Evolutionary conservation across 768 basidiomycete species (phyloP), one percentile per base, ranked within the genome.

Genomic region (Cystobasidium ongulense): DNA sequence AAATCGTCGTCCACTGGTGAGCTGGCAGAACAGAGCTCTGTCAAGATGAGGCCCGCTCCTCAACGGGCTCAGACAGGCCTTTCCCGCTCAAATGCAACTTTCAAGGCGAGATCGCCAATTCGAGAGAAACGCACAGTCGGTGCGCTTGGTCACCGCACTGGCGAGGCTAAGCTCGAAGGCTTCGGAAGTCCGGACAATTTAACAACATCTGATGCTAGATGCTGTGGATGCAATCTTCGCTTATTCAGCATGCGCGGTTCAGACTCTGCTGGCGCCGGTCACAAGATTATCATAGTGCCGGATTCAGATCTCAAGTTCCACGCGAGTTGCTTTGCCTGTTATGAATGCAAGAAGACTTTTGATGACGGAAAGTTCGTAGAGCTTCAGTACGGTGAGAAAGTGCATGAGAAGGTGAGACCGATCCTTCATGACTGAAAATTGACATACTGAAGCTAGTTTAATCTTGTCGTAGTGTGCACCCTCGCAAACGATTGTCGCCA

Each of bases 311-410:
- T 27, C 23, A 27, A 29, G 10, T 71, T 29, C 27, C 68, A 71
- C 38, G 68, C 68, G 8, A 46, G 35, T 17, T 71, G 68, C 53
- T 71, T 71, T 29, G 31, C 41, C 1, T 71, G 68, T 27, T 7
- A 46, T 13, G 21, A 36, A n/a, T 71, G 68, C 68, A 59, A 71
- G 52, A 57, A 57, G 29, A 5, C 29, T 21, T 38, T 71, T 18
- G 53, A 71, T 27, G 68, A 59, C 38, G 68, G 68, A 29, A 10
- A 21, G 7, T 71, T 71, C 25, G 68, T 71, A 18, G 52, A 57
- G 21, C 33, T 71, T 25, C 53, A 71, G 33, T n/a, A 71, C 1
- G 68, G 68, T 2, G 8, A 33, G 54, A 71, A 36, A 25, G 68
- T 59, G 10, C 68, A 71, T 71, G 68, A 71, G 33, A 31, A 61